Conservation (phyloP, 495 filamentous ascomycete species). For the Hyaloscypha variabilis region DNA sequence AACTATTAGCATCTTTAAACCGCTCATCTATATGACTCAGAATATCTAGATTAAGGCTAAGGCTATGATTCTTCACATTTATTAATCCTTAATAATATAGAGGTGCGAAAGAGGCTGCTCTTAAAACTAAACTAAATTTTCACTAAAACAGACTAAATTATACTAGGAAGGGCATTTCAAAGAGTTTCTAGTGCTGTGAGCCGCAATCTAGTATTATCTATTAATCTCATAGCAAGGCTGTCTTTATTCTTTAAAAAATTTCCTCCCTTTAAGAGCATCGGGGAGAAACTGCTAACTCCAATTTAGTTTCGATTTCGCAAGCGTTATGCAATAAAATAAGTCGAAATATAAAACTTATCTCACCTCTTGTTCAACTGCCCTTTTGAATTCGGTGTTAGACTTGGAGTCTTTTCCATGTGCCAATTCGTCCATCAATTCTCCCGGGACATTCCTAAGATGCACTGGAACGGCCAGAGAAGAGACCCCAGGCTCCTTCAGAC, state of each 20-base stretch:
- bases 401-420: conserved; percentile 89
- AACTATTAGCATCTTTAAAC: no score
- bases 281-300: conserved; percentile 79
- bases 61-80: no score
- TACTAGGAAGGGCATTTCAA: no score
- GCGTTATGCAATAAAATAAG: not conserved
- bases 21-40: no score
- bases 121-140: not conserved
- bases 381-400: no score
- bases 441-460: conserved; percentile 88
- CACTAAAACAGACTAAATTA: not conserved
- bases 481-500: conserved; percentile 73
- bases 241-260: conserved; percentile 71
- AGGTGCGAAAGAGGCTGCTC: no score
- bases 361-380: conserved; percentile 33
- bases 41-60: no score
- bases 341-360: conserved; percentile 11
- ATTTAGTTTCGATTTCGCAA: conserved; percentile 42
- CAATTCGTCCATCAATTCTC: conserved; percentile 81
- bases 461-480: conserved; percentile 77
- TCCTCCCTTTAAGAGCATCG: conserved; percentile 62
- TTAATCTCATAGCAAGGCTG: not conserved
- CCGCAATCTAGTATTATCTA: conserved; percentile 1
- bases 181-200: not conserved
- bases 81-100: no score